phyloP scores from a whole-genome alignment of 192 early-diverging fungal species.

The Backusella tuberculispora region DNA sequence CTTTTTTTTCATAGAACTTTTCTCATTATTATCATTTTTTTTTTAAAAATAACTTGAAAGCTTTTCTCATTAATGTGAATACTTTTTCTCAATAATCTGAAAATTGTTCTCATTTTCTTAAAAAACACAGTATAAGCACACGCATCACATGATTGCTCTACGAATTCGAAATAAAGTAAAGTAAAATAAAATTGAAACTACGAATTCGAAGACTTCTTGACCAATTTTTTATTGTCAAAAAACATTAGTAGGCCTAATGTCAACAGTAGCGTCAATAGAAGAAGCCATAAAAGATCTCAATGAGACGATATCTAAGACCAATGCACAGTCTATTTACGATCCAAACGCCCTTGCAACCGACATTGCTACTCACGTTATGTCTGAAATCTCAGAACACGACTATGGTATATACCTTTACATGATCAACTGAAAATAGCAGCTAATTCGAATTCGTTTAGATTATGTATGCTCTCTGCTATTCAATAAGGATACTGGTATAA shows the following conservation, averaged over 20 bases:
- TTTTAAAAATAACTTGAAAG: no score
- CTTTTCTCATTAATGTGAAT: no score
- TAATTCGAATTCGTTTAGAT: slow-evolving; percentile 34
- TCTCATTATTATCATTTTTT: no score
- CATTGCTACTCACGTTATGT: slow-evolving; percentile 25
- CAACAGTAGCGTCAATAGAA: slow-evolving; percentile 9
- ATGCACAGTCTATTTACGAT: neutral
- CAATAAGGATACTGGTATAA: slow-evolving; percentile 46
- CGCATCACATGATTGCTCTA: neutral
- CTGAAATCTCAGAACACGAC: slow-evolving; percentile 35
- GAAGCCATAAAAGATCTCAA: slow-evolving; percentile 25
- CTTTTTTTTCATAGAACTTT: no score
- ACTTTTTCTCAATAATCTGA: no score
- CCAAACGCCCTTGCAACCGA: slow-evolving; percentile 20
- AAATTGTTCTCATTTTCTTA: no score
- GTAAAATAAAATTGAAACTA: neutral
- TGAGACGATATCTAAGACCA: neutral
- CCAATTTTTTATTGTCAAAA: neutral
- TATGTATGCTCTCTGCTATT: slow-evolving; percentile 50
- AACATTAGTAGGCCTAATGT: slow-evolving; percentile 13
- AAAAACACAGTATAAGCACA: no score
- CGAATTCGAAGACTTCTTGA: neutral
- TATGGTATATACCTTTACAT: slow-evolving; percentile 21
- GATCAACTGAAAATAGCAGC: neutral
- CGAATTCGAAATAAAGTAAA: neutral